Evolutionary conservation across 2,329 filamentous ascomycete species (phyloP), one percentile per base, ranked within the genome.

Genomic region (Fusarium neocosmosporiellum): DNA sequence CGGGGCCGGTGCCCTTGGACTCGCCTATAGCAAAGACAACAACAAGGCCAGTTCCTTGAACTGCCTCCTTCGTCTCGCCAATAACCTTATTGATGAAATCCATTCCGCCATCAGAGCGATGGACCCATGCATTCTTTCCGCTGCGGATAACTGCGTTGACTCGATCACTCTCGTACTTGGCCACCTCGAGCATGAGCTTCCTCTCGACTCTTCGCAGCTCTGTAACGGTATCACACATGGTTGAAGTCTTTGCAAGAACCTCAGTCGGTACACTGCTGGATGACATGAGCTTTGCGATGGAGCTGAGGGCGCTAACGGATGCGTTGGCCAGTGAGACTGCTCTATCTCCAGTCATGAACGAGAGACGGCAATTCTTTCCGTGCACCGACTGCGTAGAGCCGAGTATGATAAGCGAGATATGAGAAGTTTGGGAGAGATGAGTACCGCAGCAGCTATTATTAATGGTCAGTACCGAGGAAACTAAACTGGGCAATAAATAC

Each of bases 21-120:
- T 80, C 79, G 0, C 79, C 79, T 0, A 77, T 73, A 0, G 78
- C 78, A 10, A 81, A 39, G 0, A 80, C 72, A 1, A 77, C 64
- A 0, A 78, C 74, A 0, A 67, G 68, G 0, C 71, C 70, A 0
- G 65, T 67, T 0, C 62, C 73, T 5, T 65, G 66, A 1, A 75
- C 29, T 2, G 33, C 36, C 5, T 81, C 78, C 7, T 69, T 78
- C 5, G 78, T 66, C 16, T 76, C 71, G 0, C 69, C 73, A 0
- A 78, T 63, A 3, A 81, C 71, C 57, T 73, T 73, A n/a, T 81
- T 81, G 6, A 80, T 69, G 46, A 80, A 81, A 13, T 81, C 79
- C 1, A 76, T 71, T 1, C 70, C 77, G 0, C 77, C 77, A 5
- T 78, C 75, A 0, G 70, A 36, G 0, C 79, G 74, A 5, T 80